Evolutionary conservation across 371 early-diverging fungal genomes (phyloP), one percentile per base, ranked within the genome.

Genomic region (Capillidium heterosporum): DNA sequence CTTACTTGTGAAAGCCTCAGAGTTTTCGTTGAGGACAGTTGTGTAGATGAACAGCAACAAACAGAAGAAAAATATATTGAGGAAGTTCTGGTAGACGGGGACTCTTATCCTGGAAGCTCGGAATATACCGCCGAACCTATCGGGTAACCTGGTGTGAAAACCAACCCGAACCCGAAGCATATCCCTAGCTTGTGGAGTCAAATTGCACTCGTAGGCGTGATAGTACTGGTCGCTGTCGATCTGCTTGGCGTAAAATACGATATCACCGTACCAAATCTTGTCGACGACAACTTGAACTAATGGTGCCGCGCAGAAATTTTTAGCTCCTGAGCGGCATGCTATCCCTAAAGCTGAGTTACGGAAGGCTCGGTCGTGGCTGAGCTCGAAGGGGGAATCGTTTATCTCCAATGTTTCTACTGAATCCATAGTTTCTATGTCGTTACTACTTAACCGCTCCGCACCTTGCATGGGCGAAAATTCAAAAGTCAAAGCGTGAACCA

Each of bases 401-500:
- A 28, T 27, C 13, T 26, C 49, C 24, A 44, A 44, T 8, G 3
- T 17, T 21, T 44, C 46, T 44, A 44, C 4, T 8, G 24, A 3
- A 8, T 44, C 46, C n/a, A 4, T 21, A 21, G 8, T 7, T 21
- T 44, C 46, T 4, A 11, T 4, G 4, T 24, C 19, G 23, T 26
- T 29, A 26, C 10, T 13, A 28, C 7, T 15, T 17, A 2, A 21
- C 8, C 23, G 13, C n/a, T 51, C n/a, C 29, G 2, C 8, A 7
- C 56, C 56, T 29, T 56, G 56, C 1, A 26, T 8, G 2, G 56
- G 56, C 5, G 56, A 56, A 56, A 56, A 56, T 23, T 56, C 47
- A 32, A 46, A 46, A 32, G 56, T 56, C 1, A 56, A 26, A 10
- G 42, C 47, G 17, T 56, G 43, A 8, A 56, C 32, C 11, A 56